Evolutionary conservation across 306 rosid species (phyloP), one percentile per base, ranked within the genome.

Genomic region (Vigna radiata): DNA sequence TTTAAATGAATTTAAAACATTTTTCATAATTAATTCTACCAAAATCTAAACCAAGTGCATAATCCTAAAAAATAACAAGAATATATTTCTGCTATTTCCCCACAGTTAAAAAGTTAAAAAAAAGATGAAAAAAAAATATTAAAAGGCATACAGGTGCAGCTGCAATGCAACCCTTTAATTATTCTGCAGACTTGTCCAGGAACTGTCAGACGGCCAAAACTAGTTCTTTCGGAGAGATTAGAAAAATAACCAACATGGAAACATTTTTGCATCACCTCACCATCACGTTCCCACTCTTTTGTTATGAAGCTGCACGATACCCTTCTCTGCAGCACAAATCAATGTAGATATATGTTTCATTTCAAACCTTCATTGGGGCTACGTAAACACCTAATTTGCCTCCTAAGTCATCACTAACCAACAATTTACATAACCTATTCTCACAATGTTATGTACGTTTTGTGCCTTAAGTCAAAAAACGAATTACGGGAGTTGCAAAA

Each of bases 381-480:
- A 37, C 64, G 55, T 37, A 50, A 59, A 72, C 67, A 77, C 27
- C 78, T 62, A 76, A 70, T 39, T 55, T 39, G 56, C 79, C 75
- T 59, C 79, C 82, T 49, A 78, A 59, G 77, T 68, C 56, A 47
- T 8, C 41, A 62, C 72, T 70, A 37, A 76, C 63, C 56, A 41
- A 53, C 68, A 63, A 37, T 70, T 54, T 68, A 55, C 49, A 75
- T 25, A 41, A 56, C 52, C 80, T 68, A 73, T 29, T 39, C 69
- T 52, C 65, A 53, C 65, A 78, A 41, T 68, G 70, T 78, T 43
- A 73, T 46, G 76, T 62, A 75, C 82, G 75, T 69, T 81, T 21
- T 37, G 52, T 55, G 50, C 62, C 50, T 70, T 29, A 18, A n/a
- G 37, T 21, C 17, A 76, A 67, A 48, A 47, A 82, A 83, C 78